Percentiles rank a stretch among this genome's conserved stretches.
Evolutionary conservation across 495 filamentous ascomycete genomes (phyloP).

Genomic region (Neurospora sp.): DNA sequence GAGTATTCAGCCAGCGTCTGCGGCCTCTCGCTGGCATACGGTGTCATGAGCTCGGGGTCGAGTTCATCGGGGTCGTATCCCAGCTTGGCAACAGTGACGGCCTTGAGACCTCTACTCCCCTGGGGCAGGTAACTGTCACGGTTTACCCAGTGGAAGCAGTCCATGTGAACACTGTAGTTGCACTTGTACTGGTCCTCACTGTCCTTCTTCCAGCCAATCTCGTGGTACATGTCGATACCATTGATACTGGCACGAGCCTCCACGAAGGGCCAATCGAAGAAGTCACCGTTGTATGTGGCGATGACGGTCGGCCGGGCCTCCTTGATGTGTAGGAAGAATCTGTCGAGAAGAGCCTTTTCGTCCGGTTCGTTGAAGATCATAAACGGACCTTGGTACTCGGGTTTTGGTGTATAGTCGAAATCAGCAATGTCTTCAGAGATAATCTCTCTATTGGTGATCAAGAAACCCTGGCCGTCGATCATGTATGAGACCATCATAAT

Average conservation of each 20-base stretch:
- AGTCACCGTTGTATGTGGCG: constrained; percentile 99
- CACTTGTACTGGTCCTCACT: constrained; percentile 93
- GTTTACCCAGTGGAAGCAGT: constrained; percentile 98
- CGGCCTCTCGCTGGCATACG: constrained; percentile 81
- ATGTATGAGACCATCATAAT: constrained; percentile 99
- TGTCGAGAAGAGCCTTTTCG: constrained; percentile 76
- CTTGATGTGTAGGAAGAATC: constrained; percentile 94
- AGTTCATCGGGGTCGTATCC: constrained; percentile 98
- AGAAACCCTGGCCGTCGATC: constrained; percentile 97
- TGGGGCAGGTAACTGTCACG: constrained; percentile 97
- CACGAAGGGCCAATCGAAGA: constrained; percentile 99
- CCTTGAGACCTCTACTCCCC: constrained; percentile 94
- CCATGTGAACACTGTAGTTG: constrained; percentile 94
- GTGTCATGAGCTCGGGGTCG: constrained; percentile 96
- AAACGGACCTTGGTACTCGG: constrained; percentile 89
- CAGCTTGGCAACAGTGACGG: constrained; percentile 93
- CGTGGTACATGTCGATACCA: constrained; percentile 98
- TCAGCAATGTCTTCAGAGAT: constrained; percentile 96
- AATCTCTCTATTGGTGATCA: constrained; percentile 97
- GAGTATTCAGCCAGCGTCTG: constrained; percentile 96
- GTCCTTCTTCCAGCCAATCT: constrained; percentile 94
- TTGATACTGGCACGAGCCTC: constrained; percentile 84
- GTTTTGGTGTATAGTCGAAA: constrained; percentile 96
- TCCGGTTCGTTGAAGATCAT: constrained; percentile 98
- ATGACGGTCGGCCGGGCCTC: constrained; percentile 92